These are phyloP conservation scores for Phaeotremella fagi DNA, from an alignment of 768 basidiomycete genomes.

Conservation along the genomic window DNA sequence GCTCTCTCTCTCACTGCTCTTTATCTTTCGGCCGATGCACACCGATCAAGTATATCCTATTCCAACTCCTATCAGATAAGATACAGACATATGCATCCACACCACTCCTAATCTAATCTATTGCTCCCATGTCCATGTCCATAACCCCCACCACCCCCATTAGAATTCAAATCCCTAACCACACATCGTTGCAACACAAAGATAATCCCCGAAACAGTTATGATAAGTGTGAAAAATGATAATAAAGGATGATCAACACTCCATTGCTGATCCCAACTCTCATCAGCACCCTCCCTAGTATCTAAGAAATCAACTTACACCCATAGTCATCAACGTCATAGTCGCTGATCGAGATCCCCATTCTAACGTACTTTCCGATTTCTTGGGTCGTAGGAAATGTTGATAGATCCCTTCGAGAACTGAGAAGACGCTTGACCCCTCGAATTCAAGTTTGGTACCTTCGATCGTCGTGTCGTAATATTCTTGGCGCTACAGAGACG, in stretches of 20 bases:
- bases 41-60: too few species aligned
- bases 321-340: constrained; percentile 31
- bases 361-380: constrained; percentile 37
- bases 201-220: constrained; percentile 28
- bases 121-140: too few species aligned
- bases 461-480: constrained; percentile 69
- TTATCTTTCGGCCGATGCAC: neutral
- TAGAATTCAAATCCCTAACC: constrained; percentile 15
- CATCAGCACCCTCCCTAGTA: neutral
- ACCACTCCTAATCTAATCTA: too few species aligned
- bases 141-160: neutral
- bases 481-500: constrained; percentile 65
- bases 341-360: constrained; percentile 44
- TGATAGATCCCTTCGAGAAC: constrained; percentile 64
- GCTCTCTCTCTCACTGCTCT: neutral
- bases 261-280: constrained; percentile 15
- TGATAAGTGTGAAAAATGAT: constrained; percentile 26
- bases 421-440: constrained; percentile 59
- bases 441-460: constrained; percentile 58
- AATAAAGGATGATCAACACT: constrained; percentile 31
- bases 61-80: too few species aligned
- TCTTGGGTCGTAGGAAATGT: constrained; percentile 41
- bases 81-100: too few species aligned
- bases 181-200: constrained; percentile 25
- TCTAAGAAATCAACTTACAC: constrained; percentile 19